Base-by-base conservation (phyloP, 2,329 filamentous ascomycete genomes). In the Alternaria burnsii region DNA sequence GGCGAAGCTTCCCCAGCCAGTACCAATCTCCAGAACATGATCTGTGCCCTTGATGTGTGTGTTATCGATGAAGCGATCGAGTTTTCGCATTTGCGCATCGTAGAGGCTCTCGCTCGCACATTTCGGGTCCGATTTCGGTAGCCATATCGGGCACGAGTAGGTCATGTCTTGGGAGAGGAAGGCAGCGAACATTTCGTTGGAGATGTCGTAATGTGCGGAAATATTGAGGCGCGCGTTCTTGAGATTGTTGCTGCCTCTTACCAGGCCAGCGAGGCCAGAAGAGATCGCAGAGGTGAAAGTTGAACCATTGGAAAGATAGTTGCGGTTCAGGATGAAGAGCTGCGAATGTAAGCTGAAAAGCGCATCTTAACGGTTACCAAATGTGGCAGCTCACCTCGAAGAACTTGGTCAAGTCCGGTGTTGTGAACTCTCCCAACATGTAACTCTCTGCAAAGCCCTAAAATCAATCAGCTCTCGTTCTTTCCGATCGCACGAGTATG, bases 101-200 rank as follows among this genome's bases (percentile, higher is more conserved):
- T 91, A 86, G 1, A 92, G 79, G 0, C 83, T 82, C 71, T 92
- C 89, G 55, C 82, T 79, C 5, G 75, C 66, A n/a, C 75, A 74
- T 40, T 77, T 65, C 4, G 79, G 70, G 47, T 82, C 79, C 11
- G 79, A 79, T 36, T 74, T 78, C 0, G 78, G 80, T 44, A 82
- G 79, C 89, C 89, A 91, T 51, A 91, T 87, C 3, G 89, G 86
- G 71, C 89, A 91, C 0, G 88, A 91, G 69, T 91, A 92, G 4
- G 89, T 91, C 89, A 92, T 92, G 71, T 92, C 90, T n/a, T 86
- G 82, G 0, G 88, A 91, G 28, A 92, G 81, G 66, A 92, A 92
- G 0, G 89, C 88, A 6, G 88, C 87, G 69, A 92, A 92, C 88
- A 92, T 91, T 59, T 88, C 87, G 71, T 92, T 92, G 65, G 87